These are phyloP conservation scores for Tetratostichococcus sp. DNA, from an alignment of 139 green algal genomes.

Conservation along the genomic window DNA sequence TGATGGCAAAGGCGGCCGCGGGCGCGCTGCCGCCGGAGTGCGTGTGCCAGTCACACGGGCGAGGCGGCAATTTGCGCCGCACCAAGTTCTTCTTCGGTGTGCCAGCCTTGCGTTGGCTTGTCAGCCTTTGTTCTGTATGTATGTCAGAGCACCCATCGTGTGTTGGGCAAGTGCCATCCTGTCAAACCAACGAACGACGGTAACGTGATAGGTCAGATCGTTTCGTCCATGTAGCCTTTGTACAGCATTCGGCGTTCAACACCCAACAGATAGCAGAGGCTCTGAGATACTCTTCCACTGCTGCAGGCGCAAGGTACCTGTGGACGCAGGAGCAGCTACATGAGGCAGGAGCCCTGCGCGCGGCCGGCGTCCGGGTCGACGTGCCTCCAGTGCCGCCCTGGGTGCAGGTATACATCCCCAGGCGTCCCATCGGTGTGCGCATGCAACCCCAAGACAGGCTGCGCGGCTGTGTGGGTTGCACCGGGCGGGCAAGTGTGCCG, in stretches of 20 bases:
- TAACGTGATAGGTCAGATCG: no score
- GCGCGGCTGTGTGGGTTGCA: no score
- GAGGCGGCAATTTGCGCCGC: conserved; percentile 40
- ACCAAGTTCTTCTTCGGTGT: conserved; percentile 76
- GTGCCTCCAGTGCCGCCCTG: conserved; percentile 47
- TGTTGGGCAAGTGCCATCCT: no score
- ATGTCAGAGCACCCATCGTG: no score
- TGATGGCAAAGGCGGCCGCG: conserved; percentile 17
- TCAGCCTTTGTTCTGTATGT: no score
- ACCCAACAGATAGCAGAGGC: background rate
- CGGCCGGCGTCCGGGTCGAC: conserved; percentile 55
- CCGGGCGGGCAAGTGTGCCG: no score
- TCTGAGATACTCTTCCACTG: background rate
- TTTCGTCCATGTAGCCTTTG: no score
- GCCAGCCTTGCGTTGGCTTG: no score
- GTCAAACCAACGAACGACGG: no score
- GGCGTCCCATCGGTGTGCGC: no score
- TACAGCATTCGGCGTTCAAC: no score
- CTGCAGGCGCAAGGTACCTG: conserved; percentile 41
- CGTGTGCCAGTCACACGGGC: conserved; percentile 38
- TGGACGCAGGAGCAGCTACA: conserved; percentile 67
- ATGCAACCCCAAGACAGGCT: no score
- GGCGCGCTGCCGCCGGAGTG: conserved; percentile 43
- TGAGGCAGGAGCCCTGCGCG: conserved; percentile 23
- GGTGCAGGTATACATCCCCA: conserved; percentile 34